These are phyloP conservation scores for Xylaria arbuscula DNA, from an alignment of 2,329 filamentous ascomycete species.

Conservation along the genomic window DNA sequence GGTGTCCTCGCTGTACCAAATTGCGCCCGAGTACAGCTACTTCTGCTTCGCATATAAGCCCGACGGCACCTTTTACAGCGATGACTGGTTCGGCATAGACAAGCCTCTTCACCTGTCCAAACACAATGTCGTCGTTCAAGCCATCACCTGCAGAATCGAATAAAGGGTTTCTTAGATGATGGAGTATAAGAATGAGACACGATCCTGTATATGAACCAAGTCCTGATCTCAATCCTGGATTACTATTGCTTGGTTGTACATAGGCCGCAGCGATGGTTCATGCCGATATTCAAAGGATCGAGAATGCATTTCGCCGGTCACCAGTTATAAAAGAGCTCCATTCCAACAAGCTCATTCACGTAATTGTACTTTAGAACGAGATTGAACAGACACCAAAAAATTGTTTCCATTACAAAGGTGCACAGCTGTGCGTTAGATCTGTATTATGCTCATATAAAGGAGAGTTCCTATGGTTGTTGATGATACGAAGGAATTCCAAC, in stretches of 20 bases:
- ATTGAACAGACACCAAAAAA: neutral
- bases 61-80: constrained; percentile 27
- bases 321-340: neutral
- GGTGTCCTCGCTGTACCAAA: constrained; percentile 30
- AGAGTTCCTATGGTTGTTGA: too few species aligned
- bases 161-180: constrained; percentile 1
- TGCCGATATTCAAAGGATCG: neutral
- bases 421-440: too few species aligned
- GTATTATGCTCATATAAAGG: too few species aligned
- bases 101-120: constrained; percentile 31
- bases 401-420: neutral
- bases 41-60: constrained; percentile 33
- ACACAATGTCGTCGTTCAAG: constrained; percentile 30
- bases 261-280: neutral
- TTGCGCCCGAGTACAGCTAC: constrained; percentile 28
- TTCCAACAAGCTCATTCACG: neutral
- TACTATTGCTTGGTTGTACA: too few species aligned
- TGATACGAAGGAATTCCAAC: too few species aligned
- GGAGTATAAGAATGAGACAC: neutral
- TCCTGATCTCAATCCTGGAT: neutral
- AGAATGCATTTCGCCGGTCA: neutral
- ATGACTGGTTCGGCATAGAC: constrained; percentile 28
- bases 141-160: constrained; percentile 30
- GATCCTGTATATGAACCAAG: neutral
- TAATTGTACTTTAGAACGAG: neutral